Percentiles rank a stretch among this genome's conserved stretches.
phyloP scores from a whole-genome alignment of 495 filamentous ascomycete genomes.

The Mytilinidion resinicola region DNA sequence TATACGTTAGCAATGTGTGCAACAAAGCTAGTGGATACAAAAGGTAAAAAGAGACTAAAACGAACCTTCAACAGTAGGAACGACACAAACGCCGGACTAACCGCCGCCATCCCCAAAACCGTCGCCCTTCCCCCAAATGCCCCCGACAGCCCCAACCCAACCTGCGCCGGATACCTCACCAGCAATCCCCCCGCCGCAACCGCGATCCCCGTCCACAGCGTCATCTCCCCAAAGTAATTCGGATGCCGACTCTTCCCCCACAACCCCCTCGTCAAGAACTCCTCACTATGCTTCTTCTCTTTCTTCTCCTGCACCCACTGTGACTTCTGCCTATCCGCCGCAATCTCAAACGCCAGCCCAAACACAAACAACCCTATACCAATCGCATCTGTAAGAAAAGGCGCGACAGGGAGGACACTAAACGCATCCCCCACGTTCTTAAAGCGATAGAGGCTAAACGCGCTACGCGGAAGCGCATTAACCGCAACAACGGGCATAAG shows the following conservation, averaged over 20 bases:
- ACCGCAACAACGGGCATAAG: constrained; percentile 54
- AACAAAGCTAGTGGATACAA: neutral
- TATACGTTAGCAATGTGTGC: constrained; percentile 9
- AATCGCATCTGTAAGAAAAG: constrained; percentile 44
- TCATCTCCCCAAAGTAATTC: constrained; percentile 63
- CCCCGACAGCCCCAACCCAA: constrained; percentile 45
- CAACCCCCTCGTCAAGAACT: constrained; percentile 53
- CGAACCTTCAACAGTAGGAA: constrained; percentile 56
- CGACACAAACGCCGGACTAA: constrained; percentile 56
- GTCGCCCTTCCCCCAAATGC: constrained; percentile 32
- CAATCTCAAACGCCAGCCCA: constrained; percentile 53
- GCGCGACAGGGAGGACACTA: constrained; percentile 32
- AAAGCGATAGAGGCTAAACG: constrained; percentile 21
- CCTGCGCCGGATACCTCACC: constrained; percentile 36
- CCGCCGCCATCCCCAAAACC: constrained; percentile 43
- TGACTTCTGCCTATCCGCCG: constrained; percentile 55
- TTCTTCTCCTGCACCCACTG: constrained; percentile 50
- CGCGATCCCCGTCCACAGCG: constrained; percentile 59
- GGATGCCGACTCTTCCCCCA: constrained; percentile 57
- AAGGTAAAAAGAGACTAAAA: neutral
- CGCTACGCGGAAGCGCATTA: constrained; percentile 50
- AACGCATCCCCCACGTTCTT: constrained; percentile 6
- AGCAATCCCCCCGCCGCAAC: constrained; percentile 47
- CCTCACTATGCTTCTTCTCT: constrained; percentile 54
- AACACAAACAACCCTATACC: constrained; percentile 49